Evolutionary conservation across 495 filamentous ascomycete genomes (phyloP).

Genomic region (Talaromyces borbonicus): DNA sequence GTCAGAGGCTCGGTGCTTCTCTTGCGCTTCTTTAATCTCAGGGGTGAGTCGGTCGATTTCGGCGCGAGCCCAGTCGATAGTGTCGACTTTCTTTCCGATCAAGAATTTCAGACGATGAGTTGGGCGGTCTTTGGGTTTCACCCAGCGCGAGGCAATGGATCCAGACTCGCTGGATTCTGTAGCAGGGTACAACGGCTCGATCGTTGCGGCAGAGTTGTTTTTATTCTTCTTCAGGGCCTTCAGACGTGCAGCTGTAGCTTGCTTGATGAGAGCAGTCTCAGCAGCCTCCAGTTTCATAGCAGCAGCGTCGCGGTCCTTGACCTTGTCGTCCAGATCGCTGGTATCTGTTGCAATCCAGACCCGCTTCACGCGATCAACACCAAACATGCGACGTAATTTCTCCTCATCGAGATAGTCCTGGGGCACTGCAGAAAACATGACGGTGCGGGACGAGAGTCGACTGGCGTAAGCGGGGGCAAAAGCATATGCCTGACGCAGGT

Average conservation of each 20-base stretch:
- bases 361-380: constrained; percentile 58
- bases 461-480: constrained; percentile 79
- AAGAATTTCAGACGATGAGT: constrained; percentile 72
- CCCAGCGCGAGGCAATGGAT: constrained; percentile 68
- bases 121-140: constrained; percentile 72
- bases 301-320: constrained; percentile 73
- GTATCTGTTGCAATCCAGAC: constrained; percentile 82
- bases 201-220: constrained; percentile 30
- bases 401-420: constrained; percentile 59
- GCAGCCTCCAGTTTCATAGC: constrained; percentile 82
- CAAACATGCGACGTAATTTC: constrained; percentile 71
- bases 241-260: constrained; percentile 67
- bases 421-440: constrained; percentile 85
- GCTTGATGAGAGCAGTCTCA: constrained; percentile 76
- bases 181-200: constrained; percentile 28
- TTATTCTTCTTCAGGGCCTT: constrained; percentile 67
- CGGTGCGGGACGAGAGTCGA: constrained; percentile 86
- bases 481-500: constrained; percentile 88
- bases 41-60: constrained; percentile 77
- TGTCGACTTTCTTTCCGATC: constrained; percentile 79
- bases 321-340: constrained; percentile 70
- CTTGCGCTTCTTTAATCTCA: constrained; percentile 66
- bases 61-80: constrained; percentile 76
- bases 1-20: constrained; percentile 58
- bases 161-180: constrained; percentile 53